Evolutionary conservation across 2,329 filamentous ascomycete species (phyloP).

Genomic region (Exophiala sideris): DNA sequence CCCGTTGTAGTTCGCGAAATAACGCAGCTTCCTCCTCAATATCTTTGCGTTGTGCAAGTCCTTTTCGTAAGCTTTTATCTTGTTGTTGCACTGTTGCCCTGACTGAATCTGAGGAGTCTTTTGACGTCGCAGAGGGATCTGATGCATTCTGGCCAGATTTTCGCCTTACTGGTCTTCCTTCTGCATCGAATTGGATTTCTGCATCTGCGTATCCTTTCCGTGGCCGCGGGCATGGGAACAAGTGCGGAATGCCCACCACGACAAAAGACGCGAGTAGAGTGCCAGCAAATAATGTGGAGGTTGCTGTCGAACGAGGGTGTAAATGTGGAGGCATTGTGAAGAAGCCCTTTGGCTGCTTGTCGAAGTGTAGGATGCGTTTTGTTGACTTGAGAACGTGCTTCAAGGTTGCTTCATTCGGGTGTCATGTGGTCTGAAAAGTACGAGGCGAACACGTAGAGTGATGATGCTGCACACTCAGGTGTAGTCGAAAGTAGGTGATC

Average conservation of each 20-base stretch:
- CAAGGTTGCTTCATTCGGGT: neutral
- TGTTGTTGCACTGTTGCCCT: slow-evolving; percentile 31
- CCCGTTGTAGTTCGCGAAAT: slow-evolving; percentile 41
- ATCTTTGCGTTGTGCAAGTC: slow-evolving; percentile 12
- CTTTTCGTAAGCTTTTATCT: slow-evolving; percentile 13
- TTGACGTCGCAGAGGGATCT: slow-evolving; percentile 40
- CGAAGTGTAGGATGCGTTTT: neutral
- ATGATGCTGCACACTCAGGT: too few species aligned
- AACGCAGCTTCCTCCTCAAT: slow-evolving; percentile 43
- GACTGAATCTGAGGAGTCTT: slow-evolving; percentile 29
- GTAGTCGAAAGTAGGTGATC: too few species aligned
- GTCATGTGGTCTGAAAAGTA: too few species aligned
- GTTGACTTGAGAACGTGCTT: neutral
- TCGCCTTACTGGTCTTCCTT: slow-evolving; percentile 41
- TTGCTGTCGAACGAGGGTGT: slow-evolving; percentile 89
- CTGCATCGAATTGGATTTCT: slow-evolving; percentile 38
- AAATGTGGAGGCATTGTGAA: slow-evolving; percentile 58
- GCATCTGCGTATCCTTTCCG: slow-evolving; percentile 72
- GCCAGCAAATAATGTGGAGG: slow-evolving; percentile 90
- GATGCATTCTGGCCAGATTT: slow-evolving; percentile 31
- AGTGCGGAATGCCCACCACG: slow-evolving; percentile 84
- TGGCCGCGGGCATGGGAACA: slow-evolving; percentile 86
- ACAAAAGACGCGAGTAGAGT: slow-evolving; percentile 86
- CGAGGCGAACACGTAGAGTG: too few species aligned
- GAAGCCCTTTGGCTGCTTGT: neutral